Evolutionary conservation across 2,329 filamentous ascomycete genomes (phyloP).

Genomic region (Alternaria arborescens): DNA sequence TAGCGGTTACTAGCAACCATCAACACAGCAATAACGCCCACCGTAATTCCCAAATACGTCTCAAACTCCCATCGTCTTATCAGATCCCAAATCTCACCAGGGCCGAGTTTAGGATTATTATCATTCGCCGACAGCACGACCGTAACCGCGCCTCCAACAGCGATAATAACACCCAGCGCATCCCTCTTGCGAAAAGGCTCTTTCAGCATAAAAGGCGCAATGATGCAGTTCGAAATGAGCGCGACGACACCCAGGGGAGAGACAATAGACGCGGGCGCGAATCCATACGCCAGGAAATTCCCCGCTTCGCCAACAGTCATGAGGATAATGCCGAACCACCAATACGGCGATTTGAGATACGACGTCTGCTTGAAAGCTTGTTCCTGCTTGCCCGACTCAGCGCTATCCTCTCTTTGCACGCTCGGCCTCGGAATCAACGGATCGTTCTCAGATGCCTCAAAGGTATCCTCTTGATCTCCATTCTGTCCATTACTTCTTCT

Average conservation of each 20-base stretch:
- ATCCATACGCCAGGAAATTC: conserved; percentile 97
- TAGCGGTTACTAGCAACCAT: conserved; percentile 86
- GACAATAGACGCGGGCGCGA: conserved; percentile 96
- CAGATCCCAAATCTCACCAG: conserved; percentile 86
- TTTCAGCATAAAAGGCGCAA: conserved; percentile 92
- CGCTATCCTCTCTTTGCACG: conserved; percentile 41
- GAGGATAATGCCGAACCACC: conserved; percentile 93
- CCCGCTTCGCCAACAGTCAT: conserved; percentile 94
- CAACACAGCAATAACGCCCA: conserved; percentile 74
- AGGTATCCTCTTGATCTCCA: conserved; percentile 6
- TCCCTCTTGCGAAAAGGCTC: conserved; percentile 87
- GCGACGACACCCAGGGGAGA: conserved; percentile 97
- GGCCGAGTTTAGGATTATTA: conserved; percentile 89
- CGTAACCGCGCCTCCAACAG: conserved; percentile 86
- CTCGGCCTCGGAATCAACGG: conserved; percentile 30
- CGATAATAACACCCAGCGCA: conserved; percentile 85
- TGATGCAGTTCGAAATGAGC: conserved; percentile 94
- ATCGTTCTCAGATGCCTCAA: conserved; percentile 46
- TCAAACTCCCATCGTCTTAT: conserved; percentile 91
- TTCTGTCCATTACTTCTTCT: background rate
- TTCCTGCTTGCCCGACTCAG: conserved; percentile 30
- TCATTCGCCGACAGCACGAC: conserved; percentile 91
- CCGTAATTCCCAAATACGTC: conserved; percentile 83
- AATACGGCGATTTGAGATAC: conserved; percentile 91
- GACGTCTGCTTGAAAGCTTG: conserved; percentile 64